Base-by-base conservation (phyloP, 441 rosid genomes). In the Adansonia grandidieri region DNA sequence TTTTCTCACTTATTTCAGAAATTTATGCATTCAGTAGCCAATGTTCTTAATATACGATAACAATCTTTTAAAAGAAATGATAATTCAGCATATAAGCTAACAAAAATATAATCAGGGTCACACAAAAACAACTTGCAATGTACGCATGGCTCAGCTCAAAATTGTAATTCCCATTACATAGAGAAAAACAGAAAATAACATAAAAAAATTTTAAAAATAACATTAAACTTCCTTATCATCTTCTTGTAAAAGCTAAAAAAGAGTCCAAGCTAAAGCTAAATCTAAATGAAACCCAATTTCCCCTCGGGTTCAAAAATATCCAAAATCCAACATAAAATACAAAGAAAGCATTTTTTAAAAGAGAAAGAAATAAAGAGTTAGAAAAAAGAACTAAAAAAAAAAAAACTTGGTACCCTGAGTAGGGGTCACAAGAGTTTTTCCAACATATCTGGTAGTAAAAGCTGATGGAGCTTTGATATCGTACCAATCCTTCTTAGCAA, bases 401-500 rank as follows among this genome's bases (percentile, higher is more conserved):
- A 11, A 22, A 24, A 95, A 97, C 97, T 95, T 90, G 51, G 99
- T 92, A 70, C 97, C 97, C 92, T 95, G 99, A 5, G 97, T 95
- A 76, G 95, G 92, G 56, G 91, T 82, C 50, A 95, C 97, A 20
- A 95, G 93, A 1, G 98, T 95, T 82, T 89, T 95, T 24, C 99
- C 99, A 1, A 92, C 98, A 76, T 91, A 90, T 73, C 87, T 90
- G 7, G 66, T 47, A 1, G 53, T 62, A 81, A 93, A 95, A 51
- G 86, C 83, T 8, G 93, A 76, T 1, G 99, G 98, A 32, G 99
- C 97, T 80, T 95, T 95, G 73, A 93, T 86, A 54, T 93, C 95
- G 75, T 95, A 90, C 98, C 97, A 95, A 65, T 95, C 99, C 89
- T 93, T 95, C 97, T 93, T 92, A 6, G 97, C 77, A 64, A 90